A percentile compares a stretch with the other conserved stretches of the same genome.
Evolutionary conservation across 1,139 yeast genomes (phyloP).

Genomic region (Taphrina betulina): DNA sequence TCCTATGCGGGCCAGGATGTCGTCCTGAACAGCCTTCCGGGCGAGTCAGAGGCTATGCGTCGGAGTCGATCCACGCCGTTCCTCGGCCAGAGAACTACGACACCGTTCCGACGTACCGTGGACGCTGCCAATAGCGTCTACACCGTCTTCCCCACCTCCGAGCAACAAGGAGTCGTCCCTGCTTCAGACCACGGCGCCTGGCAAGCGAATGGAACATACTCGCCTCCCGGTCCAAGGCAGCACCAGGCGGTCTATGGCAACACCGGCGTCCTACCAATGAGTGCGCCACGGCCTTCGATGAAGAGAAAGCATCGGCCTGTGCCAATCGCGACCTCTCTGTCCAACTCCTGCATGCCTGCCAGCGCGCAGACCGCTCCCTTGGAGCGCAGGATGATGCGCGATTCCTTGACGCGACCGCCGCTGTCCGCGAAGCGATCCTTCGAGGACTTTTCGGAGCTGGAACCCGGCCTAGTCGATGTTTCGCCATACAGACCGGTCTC

Average conservation of each 20-base stretch:
- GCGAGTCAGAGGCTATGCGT: constrained; percentile 10
- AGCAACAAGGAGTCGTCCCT: constrained; percentile 4
- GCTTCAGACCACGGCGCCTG: constrained; percentile 6
- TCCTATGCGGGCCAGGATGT: constrained; percentile 6
- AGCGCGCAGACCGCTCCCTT: constrained; percentile 24
- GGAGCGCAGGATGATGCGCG: constrained; percentile 6
- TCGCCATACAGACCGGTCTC: constrained; percentile 10
- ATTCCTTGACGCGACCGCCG: constrained; percentile 2
- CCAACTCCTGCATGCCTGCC: background rate
- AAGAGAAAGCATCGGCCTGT: constrained; percentile 19
- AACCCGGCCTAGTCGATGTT: background rate
- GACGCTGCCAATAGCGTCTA: background rate
- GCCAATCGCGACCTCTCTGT: constrained; percentile 15
- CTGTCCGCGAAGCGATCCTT: constrained; percentile 26
- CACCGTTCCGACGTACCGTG: too few species aligned
- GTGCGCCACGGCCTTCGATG: constrained; percentile 16
- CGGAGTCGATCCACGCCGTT: constrained; percentile 4
- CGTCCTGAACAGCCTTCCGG: background rate
- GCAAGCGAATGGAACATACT: background rate
- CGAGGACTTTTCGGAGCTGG: constrained; percentile 20
- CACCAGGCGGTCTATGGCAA: background rate
- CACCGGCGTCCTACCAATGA: background rate
- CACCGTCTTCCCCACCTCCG: background rate
- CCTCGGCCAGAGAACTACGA: background rate
- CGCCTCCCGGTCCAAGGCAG: background rate